Evolutionary conservation across 2,329 filamentous ascomycete species (phyloP).

Genomic region (Fusarium protoensiforme): DNA sequence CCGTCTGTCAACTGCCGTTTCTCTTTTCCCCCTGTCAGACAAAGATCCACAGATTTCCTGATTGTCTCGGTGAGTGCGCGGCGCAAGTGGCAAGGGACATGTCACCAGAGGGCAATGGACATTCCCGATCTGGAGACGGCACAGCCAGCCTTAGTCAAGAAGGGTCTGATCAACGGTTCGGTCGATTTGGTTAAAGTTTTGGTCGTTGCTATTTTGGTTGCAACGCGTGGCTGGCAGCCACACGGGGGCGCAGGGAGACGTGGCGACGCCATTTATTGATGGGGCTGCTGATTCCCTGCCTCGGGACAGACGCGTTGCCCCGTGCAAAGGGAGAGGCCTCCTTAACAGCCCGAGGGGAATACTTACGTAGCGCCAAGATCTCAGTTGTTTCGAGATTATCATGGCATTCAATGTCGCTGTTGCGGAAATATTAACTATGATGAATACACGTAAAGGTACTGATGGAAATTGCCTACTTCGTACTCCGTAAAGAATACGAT

Average conservation of each 20-base stretch:
- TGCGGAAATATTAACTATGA: too few species aligned
- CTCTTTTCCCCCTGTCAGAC: not conserved
- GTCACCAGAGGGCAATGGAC: not conserved
- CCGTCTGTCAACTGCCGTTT: not conserved
- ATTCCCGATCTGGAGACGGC: not conserved
- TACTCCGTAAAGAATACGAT: too few species aligned
- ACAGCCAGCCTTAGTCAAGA: too few species aligned
- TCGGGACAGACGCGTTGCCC: not conserved
- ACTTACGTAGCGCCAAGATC: not conserved
- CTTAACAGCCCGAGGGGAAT: not conserved
- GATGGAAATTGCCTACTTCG: too few species aligned
- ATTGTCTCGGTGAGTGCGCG: not conserved
- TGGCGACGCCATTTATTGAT: not conserved
- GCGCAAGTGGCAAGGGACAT: not conserved
- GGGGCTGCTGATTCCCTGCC: not conserved
- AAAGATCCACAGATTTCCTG: not conserved
- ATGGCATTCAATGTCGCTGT: too few species aligned
- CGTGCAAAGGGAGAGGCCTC: not conserved
- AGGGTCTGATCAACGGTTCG: not conserved
- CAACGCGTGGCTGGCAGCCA: constrained; percentile 11
- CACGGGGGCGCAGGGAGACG: not conserved
- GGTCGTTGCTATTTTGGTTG: constrained; percentile 23
- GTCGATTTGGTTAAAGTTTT: not conserved
- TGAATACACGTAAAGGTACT: too few species aligned
- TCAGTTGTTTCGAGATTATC: not conserved